Base-by-base conservation (phyloP, 179 eudicot species). In the Corrigiola litoralis region DNA sequence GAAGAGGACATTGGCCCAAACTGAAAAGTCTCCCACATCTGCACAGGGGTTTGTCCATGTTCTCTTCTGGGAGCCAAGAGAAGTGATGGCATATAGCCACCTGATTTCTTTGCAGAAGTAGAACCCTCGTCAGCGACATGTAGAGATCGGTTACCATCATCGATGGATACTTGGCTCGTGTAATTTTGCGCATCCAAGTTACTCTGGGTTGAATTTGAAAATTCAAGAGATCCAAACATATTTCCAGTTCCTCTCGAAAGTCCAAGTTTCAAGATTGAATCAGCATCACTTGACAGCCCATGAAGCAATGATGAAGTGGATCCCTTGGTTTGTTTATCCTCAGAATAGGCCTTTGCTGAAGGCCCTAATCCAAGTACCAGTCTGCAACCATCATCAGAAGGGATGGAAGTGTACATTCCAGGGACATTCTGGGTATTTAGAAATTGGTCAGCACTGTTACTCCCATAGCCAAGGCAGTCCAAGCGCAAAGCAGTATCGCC, bases 321-420 rank as follows among this genome's bases (percentile, higher is more conserved):
- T 13, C 66, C 76, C 58, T 85, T 85, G 47, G 56, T 67, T 52
- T 74, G 84, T 29, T 63, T 72, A 31, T 32, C 67, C 29, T 75
- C 79, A 36, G 84, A 75, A 34, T 74, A 80, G 45, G 76, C 53
- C 50, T 73, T 81, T 21, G 94, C 77, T 5, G 89, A 79, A 0
- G 97, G 99, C 21, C 99, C 99, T 51, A 94, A 67, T 23, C 99
- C 99, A 45, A 94, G 99, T 12, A 94, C 96, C 76, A 94, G 74
- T 65, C 84, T 76, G 76, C 99, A 94, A 12, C 89, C 91, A 75
- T 94, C 99, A 73, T 94, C 97, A 6, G 74, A 60, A 29, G 72
- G 69, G 56, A 63, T 63, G 34, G 77, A 56, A 52, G 68, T 37
- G 42, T 66, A 59, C 40, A 48, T 49, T 37, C 72, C 75, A 33